phyloP scores from a whole-genome alignment of 441 rosid genomes.

The Aquilaria agallochum region DNA sequence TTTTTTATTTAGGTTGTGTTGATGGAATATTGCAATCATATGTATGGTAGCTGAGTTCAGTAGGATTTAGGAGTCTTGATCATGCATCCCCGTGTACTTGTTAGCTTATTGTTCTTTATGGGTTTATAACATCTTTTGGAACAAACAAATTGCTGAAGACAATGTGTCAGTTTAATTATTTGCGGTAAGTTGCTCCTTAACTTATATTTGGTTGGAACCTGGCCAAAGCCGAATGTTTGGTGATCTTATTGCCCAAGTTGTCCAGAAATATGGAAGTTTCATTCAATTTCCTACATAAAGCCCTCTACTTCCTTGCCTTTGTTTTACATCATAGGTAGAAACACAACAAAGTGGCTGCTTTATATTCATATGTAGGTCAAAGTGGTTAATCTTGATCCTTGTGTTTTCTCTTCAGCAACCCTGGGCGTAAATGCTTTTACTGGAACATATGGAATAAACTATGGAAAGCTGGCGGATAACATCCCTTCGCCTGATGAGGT shows the following conservation, averaged over 20 bases:
- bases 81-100: too few relatives aligned
- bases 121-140: too few relatives aligned
- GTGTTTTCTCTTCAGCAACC: slow-evolving; percentile 30
- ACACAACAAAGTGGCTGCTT: slow-evolving; percentile 7
- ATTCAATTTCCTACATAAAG: too few relatives aligned
- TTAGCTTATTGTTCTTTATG: too few relatives aligned
- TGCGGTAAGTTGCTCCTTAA: neutral
- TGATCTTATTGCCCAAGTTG: neutral
- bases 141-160: too few relatives aligned
- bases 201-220: neutral
- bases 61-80: neutral
- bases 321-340: slow-evolving; percentile 6
- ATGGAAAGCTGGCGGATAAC: slow-evolving; percentile 90
- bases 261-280: neutral
- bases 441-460: slow-evolving; percentile 91
- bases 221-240: neutral
- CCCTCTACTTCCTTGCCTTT: neutral
- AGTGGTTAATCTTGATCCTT: neutral
- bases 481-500: slow-evolving; percentile 86
- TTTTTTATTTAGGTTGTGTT: too few relatives aligned
- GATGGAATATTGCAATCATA: too few relatives aligned
- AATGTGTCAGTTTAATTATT: too few relatives aligned
- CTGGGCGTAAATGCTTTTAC: slow-evolving; percentile 50
- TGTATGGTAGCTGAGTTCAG: neutral
- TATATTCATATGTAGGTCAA: too few relatives aligned